phyloP scores from a whole-genome alignment of 75 land plant genomes.

The Selaginella tamariscina region DNA sequence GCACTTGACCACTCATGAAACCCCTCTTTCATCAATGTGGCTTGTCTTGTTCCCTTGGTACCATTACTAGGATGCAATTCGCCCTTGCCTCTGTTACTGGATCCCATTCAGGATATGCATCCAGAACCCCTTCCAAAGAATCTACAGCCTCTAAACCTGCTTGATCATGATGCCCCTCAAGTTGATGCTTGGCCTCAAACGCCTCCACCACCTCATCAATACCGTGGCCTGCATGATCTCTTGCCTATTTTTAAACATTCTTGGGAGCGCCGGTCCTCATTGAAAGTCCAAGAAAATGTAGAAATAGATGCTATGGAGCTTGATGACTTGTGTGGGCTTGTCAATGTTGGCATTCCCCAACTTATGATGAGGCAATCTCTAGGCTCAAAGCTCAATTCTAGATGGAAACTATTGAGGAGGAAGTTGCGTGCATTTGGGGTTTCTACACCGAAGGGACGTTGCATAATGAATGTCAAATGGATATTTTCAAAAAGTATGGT shows the following conservation, averaged over 20 bases:
- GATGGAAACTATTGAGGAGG: not conserved
- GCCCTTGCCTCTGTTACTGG: not conserved
- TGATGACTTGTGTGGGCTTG: not conserved
- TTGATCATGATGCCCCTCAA: not conserved
- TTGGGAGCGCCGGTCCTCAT: not conserved
- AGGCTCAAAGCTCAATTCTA: not conserved
- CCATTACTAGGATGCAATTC: not conserved
- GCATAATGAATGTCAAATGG: not conserved
- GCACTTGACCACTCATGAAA: not conserved
- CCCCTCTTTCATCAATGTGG: not conserved
- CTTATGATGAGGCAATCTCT: not conserved
- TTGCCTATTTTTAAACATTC: not conserved
- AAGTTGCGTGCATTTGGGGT: not conserved
- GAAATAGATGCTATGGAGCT: too few species aligned
- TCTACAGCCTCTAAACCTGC: not conserved
- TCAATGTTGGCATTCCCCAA: not conserved
- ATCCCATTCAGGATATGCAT: not conserved
- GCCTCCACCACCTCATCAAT: not conserved
- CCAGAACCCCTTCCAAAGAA: not conserved
- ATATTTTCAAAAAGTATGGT: not conserved
- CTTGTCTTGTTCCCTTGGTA: not conserved
- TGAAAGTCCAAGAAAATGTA: not conserved
- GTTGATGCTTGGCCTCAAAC: not conserved
- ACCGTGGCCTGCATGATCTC: not conserved
- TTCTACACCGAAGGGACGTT: not conserved